phyloP scores from a whole-genome alignment of 805 yeast species.

The Saturnispora quitensis region DNA sequence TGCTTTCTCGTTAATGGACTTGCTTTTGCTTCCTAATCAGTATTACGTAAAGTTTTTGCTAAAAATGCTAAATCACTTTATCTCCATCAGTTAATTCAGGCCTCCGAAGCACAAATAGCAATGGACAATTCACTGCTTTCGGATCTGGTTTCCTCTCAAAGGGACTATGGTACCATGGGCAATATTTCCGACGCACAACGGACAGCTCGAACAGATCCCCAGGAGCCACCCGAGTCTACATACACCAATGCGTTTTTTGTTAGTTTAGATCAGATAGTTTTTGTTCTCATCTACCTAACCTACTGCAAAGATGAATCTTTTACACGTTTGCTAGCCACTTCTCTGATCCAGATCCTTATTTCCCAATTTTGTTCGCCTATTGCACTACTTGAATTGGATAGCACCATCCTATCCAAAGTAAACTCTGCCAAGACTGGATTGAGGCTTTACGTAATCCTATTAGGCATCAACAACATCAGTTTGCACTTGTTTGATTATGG shows the following conservation, averaged over 20 bases:
- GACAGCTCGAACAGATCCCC: neutral
- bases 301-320: neutral
- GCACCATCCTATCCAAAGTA: neutral
- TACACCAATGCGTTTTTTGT: neutral
- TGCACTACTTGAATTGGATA: neutral
- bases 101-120: neutral
- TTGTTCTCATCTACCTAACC: neutral
- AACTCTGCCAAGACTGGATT: slow-evolving; percentile 1
- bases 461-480: neutral
- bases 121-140: neutral
- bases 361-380: neutral
- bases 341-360: neutral
- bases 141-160: neutral
- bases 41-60: neutral
- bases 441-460: slow-evolving; percentile 1
- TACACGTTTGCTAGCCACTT: neutral
- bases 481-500: neutral
- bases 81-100: neutral
- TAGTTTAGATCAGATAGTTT: neutral
- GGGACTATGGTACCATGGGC: neutral
- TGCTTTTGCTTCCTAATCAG: neutral
- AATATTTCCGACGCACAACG: neutral
- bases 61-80: neutral
- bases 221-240: neutral
- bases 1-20: too few relatives aligned